Conservation (phyloP, 148 eudicot genomes). For the Simmondsia chinensis region DNA sequence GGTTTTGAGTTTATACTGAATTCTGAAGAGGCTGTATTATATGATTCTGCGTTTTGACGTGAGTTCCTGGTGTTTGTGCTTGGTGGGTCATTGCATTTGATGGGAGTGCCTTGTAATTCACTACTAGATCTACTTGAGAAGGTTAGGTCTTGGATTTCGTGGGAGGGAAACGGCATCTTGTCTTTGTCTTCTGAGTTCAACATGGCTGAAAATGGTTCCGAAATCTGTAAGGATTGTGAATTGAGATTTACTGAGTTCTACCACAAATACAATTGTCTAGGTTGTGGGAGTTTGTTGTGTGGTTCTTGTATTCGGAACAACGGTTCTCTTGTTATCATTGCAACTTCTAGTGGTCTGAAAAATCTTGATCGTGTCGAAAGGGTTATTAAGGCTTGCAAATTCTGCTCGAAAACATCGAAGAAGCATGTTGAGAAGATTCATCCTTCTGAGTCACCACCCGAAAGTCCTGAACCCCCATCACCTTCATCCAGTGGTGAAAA, state of each 20-base stretch:
- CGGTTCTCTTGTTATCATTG: conserved; percentile 26
- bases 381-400: conserved; percentile 46
- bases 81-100: conserved; percentile 39
- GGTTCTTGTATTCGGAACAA: conserved; percentile 40
- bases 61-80: conserved; percentile 11
- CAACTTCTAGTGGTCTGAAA: conserved; percentile 18
- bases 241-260: conserved; percentile 20
- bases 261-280: conserved; percentile 37
- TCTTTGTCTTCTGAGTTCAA: conserved; percentile 12
- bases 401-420: conserved; percentile 40
- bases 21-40: conserved; percentile 6
- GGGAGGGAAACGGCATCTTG: conserved; percentile 28
- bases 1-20: conserved; percentile 16
- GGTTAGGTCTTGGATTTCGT: conserved; percentile 50
- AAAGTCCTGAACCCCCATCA: conserved; percentile 59
- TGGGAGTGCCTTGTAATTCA: conserved; percentile 58
- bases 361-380: conserved; percentile 17
- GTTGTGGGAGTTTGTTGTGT: conserved; percentile 55
- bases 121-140: conserved; percentile 52
- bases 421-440: conserved; percentile 54
- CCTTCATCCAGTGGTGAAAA: conserved; percentile 36
- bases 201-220: conserved; percentile 22
- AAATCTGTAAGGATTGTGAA: conserved; percentile 31
- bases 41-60: conserved; percentile 3
- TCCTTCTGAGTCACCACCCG: conserved; percentile 72